A percentile compares a stretch with the other conserved stretches of the same genome.
Conservation (phyloP, 441 rosid genomes). For the Viola pubescens region DNA sequence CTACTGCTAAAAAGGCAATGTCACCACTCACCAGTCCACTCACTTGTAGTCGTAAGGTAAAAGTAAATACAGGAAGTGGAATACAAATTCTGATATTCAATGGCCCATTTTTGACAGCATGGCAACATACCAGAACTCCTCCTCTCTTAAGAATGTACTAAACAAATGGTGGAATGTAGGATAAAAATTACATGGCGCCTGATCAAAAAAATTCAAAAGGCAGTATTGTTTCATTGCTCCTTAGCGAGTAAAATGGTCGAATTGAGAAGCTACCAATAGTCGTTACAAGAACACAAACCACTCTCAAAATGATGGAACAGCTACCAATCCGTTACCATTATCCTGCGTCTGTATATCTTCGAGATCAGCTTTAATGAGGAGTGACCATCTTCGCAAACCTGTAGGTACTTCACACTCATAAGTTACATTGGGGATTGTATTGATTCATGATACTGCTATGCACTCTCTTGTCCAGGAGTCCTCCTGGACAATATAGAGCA, state of each 20-base stretch:
- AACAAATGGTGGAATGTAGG: no score
- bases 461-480: slow-evolving; percentile 38
- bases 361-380: slow-evolving; percentile 20
- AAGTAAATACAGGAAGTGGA: no score
- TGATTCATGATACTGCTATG: slow-evolving; percentile 46
- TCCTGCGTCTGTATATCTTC: slow-evolving; percentile 12
- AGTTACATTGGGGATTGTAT: slow-evolving; percentile 35
- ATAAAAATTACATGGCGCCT: no score
- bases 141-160: no score
- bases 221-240: no score
- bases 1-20: neutral
- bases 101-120: no score
- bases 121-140: no score
- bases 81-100: no score
- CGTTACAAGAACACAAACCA: slow-evolving; percentile 18
- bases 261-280: slow-evolving; percentile 18
- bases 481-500: slow-evolving; percentile 43
- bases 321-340: slow-evolving; percentile 16
- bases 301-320: slow-evolving; percentile 21
- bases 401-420: slow-evolving; percentile 18
- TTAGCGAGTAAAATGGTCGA: no score
- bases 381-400: slow-evolving; percentile 23
- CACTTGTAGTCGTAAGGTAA: no score
- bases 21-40: neutral
- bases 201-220: no score